Evolutionary conservation across 2,329 filamentous ascomycete species (phyloP), one percentile per base, ranked within the genome.

Genomic region (Sporothrix pallida): DNA sequence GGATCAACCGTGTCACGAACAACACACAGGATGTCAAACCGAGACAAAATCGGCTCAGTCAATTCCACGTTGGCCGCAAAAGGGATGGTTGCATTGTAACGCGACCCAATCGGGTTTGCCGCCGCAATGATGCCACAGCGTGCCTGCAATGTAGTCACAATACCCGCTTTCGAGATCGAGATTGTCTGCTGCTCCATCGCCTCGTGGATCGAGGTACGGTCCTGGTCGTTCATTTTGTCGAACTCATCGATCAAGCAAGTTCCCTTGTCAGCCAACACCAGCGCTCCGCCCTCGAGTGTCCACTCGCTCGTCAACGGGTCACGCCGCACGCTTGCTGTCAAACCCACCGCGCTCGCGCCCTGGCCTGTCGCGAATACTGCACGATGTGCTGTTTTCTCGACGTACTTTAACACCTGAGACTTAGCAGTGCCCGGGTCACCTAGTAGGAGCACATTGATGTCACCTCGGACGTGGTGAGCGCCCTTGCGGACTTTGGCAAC

Each of bases 181-280:
- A 99, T 99, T 1, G 96, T 99, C 84, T 99, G 96, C 83, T 99
- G 96, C 83, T 99, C 96, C 96, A 99, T 99, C 75, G 96, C 96
- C 86, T 99, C 96, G 87, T 99, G 96, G 78, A 99, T 99, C 8
- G 94, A 97, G 0, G 96, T 98, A 77, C 96, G 90, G 82, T 99
- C 96, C 81, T 98, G 94, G 81, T 99, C 96, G 81, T 98, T 98
- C 96, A 99, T 99, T 87, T 99, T 99, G 88, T 99, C 96, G 79
- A 99, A 99, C 83, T 99, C 96, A 79, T 99, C 96, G 76, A 99
- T 99, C 44, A 99, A 87, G 80, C 96, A 98, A 17, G 94, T 97
- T 56, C 96, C 96, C 77, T 93, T 92, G 81, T 99, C 96, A 17
- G 96, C 96, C 73, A 99, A 89, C 79, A 99, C 96, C 12, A 99